Base-by-base conservation (phyloP, 768 basidiomycete genomes). In the Cyclocybe cylindracea region DNA sequence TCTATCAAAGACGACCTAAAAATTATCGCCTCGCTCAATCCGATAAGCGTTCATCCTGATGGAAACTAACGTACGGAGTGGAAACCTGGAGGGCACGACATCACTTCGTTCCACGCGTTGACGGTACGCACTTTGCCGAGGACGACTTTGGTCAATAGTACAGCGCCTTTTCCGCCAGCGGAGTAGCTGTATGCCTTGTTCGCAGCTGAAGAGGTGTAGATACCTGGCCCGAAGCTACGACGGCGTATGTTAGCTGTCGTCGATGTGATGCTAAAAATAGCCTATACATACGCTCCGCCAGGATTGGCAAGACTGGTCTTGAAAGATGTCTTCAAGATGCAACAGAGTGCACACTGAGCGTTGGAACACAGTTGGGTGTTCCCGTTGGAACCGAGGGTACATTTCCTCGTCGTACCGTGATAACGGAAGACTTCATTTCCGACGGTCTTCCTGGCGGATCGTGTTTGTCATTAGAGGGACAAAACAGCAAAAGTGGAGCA, bases 321-420 rank as follows among this genome's bases (percentile, higher is more conserved):
- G 56, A 57, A 60, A 9, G 59, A 60, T 4, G 51, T 53, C 34
- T 47, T 44, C 13, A 60, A 31, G 16, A 60, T 60, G 16, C 48
- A 52, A 38, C 59, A 60, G 7, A 57, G 39, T 5, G 56, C 19
- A 18, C 54, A 55, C n/a, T 9, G 19, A 10, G 39, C n/a, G 7
- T 35, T 42, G 5, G 50, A 46, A 35, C 55, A 60, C 1, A 57
- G 41, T n/a, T 44, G 50, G 7, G 46, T 42, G 4, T 49, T 46
- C 10, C 48, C 53, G 5, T 16, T 10, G 5, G 40, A 44, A 11
- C 59, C 59, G 1, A 60, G 45, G 5, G 9, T 24, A 24, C 59
- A 60, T 10, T 32, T 39, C 35, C 44, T 50, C 34, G 32, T 46
- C 5, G 59, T 60, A 10, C 59, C 59, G 19, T 60, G 56, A 33